Base-by-base conservation (phyloP, 108 stramenopile species). In the Phaeodactylum tricornutum region DNA sequence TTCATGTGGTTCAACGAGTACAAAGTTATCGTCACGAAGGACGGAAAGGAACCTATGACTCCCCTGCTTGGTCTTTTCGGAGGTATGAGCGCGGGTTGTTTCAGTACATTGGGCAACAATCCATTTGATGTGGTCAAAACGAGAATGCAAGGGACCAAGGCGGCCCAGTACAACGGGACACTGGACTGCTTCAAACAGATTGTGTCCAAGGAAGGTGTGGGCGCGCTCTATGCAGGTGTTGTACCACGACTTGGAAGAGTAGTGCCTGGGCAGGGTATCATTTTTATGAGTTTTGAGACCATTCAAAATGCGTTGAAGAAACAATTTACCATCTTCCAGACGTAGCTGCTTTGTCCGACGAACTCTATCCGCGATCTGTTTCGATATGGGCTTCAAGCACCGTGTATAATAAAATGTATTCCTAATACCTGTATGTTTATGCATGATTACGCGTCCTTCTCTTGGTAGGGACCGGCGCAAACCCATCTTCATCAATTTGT, bases 81-180 rank as follows among this genome's bases (percentile, higher is more conserved):
- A 26, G 98, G 98, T 20, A 95, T 97, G 93, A 67, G 70, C 34
- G 95, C 96, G 3, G 98, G 98, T 14, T 95, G 93, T 55, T 96
- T 99, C 56, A 90, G 87, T 38, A 96, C 95, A 3, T 41, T 97
- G 15, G 86, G 93, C 38, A 98, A 96, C 64, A 95, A 95, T 59
- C 92, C 95, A 4, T 94, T 95, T 57, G 98, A 99, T 66, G 94
- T 99, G 29, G 93, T 97, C 32, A 99, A 99, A 72, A 97, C 96
- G 14, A 70, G 94, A 37, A 94, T 99, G 95, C 96, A 99, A 76
- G 96, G 92, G 28, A 75, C 89, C 8, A 69, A 91, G 14, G 85
- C 93, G 29, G 62, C 67, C n/a, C 72, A 68, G 55, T 98, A 97
- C 71, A 57, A 64, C 11, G 59, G 57, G 24, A 95, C 93, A 1